Base-by-base conservation (phyloP, 495 filamentous ascomycete species). In the Echria macrotheca region DNA sequence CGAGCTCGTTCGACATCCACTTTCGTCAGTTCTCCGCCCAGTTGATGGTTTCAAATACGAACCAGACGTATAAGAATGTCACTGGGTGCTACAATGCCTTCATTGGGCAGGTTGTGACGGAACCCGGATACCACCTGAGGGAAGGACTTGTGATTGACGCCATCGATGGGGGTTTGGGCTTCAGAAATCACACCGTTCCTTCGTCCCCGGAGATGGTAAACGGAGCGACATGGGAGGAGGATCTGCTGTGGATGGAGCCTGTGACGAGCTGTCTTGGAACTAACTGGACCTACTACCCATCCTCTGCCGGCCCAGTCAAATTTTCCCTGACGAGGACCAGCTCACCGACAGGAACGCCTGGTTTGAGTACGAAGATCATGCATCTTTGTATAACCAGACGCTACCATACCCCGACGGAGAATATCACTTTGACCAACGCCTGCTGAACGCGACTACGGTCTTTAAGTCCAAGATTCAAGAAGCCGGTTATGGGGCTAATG, bases 141-240 rank as follows among this genome's bases (percentile, higher is more conserved):
- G 41, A 44, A n/a, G 41, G 41, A 15, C 2, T 44, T n/a, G 23
- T 44, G 11, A 44, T 44, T 19, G 41, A 44, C 19, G 22, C 41
- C n/a, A 17, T 19, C n/a, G 25, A 44, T n/a, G 41, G 41, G 6
- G 41, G 41, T 14, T 2, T 44, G 6, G 41, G 41, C 2, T 44
- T 44, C n/a, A 10, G 41, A n/a, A 44, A 44, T 17, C 41, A 44
- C 25, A 44, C 22, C 6, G 25, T 44, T 17, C 41, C 41, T 8
- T 18, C 25, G n/a, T 14, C 11, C 17, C 41, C 41, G 11, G 6
- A 5, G 12, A 31, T 44, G 22, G 24, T 7, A 17, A 4, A 29
- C 23, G 41, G 41, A 3, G 41, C 23, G 11, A 44, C 25, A 18
- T 44, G 41, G 22, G 22, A 19, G 1, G 41, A 44, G n/a, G 41